These are phyloP conservation scores for Monosporascus sp. DNA, from an alignment of 2,329 filamentous ascomycete species.

Conservation along the genomic window DNA sequence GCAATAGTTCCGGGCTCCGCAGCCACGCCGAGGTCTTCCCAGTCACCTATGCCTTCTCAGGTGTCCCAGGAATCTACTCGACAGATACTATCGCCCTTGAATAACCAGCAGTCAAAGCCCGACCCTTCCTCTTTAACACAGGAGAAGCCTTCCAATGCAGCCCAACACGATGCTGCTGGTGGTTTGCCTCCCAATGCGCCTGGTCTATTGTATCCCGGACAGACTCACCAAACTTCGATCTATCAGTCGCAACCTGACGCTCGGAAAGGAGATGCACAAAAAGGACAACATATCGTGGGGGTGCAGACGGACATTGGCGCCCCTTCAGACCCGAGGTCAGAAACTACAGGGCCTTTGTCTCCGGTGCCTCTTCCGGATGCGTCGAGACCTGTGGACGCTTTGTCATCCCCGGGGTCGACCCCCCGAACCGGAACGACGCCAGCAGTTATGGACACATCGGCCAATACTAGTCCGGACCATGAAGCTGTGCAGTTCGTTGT, in stretches of 20 bases:
- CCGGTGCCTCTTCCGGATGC: conserved; percentile 32
- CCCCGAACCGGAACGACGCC: conserved; percentile 71
- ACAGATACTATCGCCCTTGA: conserved; percentile 1
- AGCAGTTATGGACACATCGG: conserved; percentile 60
- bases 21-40: conserved; percentile 2
- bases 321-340: conserved; percentile 5
- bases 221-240: conserved; percentile 1
- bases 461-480: conserved; percentile 69
- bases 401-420: conserved; percentile 60
- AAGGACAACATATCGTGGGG: not conserved
- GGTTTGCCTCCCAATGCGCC: conserved; percentile 2
- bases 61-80: conserved; percentile 1
- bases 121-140: not conserved
- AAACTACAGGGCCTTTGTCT: conserved; percentile 21
- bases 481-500: conserved; percentile 55
- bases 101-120: conserved; percentile 6
- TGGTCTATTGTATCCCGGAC: not conserved
- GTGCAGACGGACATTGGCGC: conserved; percentile 11
- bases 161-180: conserved; percentile 1
- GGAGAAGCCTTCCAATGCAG: conserved; percentile 1
- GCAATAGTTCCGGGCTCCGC: not conserved
- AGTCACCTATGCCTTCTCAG: conserved; percentile 6
- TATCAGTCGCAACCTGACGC: not conserved
- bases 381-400: conserved; percentile 35
- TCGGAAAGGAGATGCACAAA: conserved; percentile 2